phyloP scores from a whole-genome alignment of 805 yeast genomes.

The Nakazawaea ishiwadae region DNA sequence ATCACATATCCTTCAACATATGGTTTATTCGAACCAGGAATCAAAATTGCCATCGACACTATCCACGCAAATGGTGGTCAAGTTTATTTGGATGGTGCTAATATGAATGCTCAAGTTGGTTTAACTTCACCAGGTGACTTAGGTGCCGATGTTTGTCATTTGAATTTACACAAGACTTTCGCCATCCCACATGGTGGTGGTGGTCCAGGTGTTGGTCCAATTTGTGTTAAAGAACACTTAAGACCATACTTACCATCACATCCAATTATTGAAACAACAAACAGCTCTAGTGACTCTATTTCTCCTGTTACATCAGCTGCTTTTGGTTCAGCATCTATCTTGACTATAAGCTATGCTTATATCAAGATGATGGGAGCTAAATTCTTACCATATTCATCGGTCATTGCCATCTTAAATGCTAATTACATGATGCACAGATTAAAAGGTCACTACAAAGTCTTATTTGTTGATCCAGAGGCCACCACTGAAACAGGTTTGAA shows the following conservation, averaged over 20 bases:
- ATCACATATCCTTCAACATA: conserved; percentile 97
- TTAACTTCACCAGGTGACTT: conserved; percentile 95
- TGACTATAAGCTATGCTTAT: conserved; percentile 92
- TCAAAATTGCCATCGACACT: conserved; percentile 76
- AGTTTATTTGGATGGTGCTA: conserved; percentile 97
- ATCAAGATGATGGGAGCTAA: conserved; percentile 89
- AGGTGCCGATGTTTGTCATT: conserved; percentile 97
- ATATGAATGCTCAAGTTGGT: conserved; percentile 99
- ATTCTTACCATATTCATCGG: conserved; percentile 82
- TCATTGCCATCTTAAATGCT: conserved; percentile 90
- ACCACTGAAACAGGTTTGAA: conserved; percentile 44
- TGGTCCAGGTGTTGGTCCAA: conserved; percentile 99
- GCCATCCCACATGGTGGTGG: conserved; percentile 99
- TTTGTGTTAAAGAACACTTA: conserved; percentile 83
- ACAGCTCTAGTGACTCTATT: conserved; percentile 40
- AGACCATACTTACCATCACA: conserved; percentile 81
- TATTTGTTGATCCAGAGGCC: conserved; percentile 56
- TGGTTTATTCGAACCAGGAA: conserved; percentile 93
- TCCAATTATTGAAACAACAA: conserved; percentile 51
- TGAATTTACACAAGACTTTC: conserved; percentile 95
- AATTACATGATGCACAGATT: conserved; percentile 89
- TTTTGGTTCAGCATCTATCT: conserved; percentile 88
- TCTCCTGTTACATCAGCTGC: conserved; percentile 89
- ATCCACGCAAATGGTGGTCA: conserved; percentile 89
- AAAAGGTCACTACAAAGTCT: conserved; percentile 63